Percentiles rank a stretch among this genome's conserved stretches.
These are phyloP conservation scores for Massariosphaeria phaeospora DNA, from an alignment of 495 filamentous ascomycete species.

Conservation along the genomic window DNA sequence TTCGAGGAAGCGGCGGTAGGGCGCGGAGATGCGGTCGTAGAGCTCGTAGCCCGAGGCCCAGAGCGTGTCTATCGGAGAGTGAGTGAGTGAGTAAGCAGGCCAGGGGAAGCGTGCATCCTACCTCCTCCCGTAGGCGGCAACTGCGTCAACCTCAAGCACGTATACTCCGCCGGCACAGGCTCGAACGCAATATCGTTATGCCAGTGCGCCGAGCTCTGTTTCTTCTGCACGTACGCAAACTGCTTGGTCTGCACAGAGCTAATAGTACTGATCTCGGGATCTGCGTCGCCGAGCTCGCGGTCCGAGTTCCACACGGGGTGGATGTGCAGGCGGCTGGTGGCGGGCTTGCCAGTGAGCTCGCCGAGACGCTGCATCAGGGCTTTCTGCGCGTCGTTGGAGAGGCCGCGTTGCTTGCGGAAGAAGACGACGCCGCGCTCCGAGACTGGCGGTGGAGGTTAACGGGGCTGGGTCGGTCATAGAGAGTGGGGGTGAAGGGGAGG, in stretches of 20 bases:
- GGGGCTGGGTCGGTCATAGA: too few relatives aligned
- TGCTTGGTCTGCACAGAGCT: slow-evolving; percentile 53
- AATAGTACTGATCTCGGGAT: slow-evolving; percentile 68
- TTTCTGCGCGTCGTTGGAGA: slow-evolving; percentile 17
- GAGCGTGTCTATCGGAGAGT: slow-evolving; percentile 58
- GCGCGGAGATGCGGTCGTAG: slow-evolving; percentile 64
- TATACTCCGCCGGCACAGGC: slow-evolving; percentile 61
- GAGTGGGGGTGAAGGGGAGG: not conserved
- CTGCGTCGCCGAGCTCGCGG: slow-evolving; percentile 52
- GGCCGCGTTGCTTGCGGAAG: slow-evolving; percentile 24
- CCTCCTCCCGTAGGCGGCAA: slow-evolving; percentile 50
- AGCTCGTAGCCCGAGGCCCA: slow-evolving; percentile 71
- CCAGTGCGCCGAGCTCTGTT: slow-evolving; percentile 43
- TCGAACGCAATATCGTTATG: slow-evolving; percentile 70
- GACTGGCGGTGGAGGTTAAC: slow-evolving; percentile 2
- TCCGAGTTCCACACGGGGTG: slow-evolving; percentile 60
- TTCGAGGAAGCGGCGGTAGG: slow-evolving; percentile 61
- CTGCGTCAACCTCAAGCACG: slow-evolving; percentile 29
- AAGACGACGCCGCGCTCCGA: slow-evolving; percentile 29
- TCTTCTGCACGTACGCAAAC: not conserved
- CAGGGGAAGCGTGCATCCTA: not conserved
- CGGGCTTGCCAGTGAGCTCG: slow-evolving; percentile 25
- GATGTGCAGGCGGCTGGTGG: slow-evolving; percentile 50
- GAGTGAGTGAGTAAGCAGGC: not conserved
- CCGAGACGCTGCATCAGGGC: slow-evolving; percentile 9